Evolutionary conservation across 108 stramenopile species (phyloP), one percentile per base, ranked within the genome.

Genomic region (Nitzschia palea): DNA sequence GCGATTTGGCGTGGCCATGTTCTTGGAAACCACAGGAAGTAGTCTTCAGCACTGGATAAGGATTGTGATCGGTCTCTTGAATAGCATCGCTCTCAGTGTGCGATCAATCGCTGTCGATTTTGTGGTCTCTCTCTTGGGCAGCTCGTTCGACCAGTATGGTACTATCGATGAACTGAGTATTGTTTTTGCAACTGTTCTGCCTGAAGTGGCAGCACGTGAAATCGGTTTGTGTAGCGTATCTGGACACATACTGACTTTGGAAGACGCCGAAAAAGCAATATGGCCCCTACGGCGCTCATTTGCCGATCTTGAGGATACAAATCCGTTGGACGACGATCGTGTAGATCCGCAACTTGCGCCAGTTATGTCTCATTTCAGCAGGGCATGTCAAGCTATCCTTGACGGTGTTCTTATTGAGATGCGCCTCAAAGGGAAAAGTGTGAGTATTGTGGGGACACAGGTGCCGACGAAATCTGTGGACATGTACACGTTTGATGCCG

Each of bases 51-150:
- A 95, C 74, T 91, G 90, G 90, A 76, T 80, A 30, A 57, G 93
- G 50, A 76, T 95, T 44, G 61, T 87, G 35, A 51, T 89, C 0
- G 82, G 87, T 17, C 45, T 95, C 66, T 88, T 95, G 90, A 95
- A 95, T 69, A 84, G 82, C 55, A 79, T 77, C 3, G 77, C 90
- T 22, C 77, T 95, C n/a, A 88, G 88, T 26, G 90, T 95, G 4
- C 79, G 93, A 32, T 91, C 93, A 10, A 95, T 95, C 71, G 79
- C 90, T 26, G 90, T 91, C 34, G 93, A 95, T 47, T 89, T 95
- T 28, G 53, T 86, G 20, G 77, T 95, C 8, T 91, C 93, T 3
- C 70, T 95, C 6, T 53, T 95, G n/a, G 86, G 88, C 10, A 82
- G 77, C 30, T 45, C 74, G 29, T 90, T 80, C 62, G 79, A 86